Base-by-base conservation (phyloP, 331 rosid genomes). In the Quercus phellos region DNA sequence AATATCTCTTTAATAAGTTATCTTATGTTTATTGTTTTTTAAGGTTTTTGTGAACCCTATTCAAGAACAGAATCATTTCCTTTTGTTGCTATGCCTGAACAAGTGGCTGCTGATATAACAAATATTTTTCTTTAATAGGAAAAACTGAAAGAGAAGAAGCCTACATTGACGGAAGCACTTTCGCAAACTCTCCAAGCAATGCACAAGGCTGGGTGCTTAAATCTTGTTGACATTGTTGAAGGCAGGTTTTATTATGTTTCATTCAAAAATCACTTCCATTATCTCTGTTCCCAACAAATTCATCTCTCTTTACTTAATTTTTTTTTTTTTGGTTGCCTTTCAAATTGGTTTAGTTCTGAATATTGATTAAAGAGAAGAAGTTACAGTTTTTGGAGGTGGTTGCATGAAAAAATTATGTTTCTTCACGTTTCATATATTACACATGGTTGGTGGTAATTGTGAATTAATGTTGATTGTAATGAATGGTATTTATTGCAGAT, bases 91-190 rank as follows among this genome's bases (percentile, higher is more conserved):
- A 63, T 63, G 43, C 21, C 19, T 29, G 43, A 29, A 63, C 7
- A 29, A 63, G 69, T 63, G 68, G 69, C 35, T 78, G 56, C 16
- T 56, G 56, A 53, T 21, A 43, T 84, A 71, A 80, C 58, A 11
- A 51, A 72, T 64, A 8, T 71, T 76, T n/a, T 75, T 78, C 59
- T 76, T 82, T 30, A 43, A 63, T 77, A 95, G 99, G 99, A 95
- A 90, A 95, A 95, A 90, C 72, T 95, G 87, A 95, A 95, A 85
- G 99, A 95, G 87, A 95, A 95, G 81, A 95, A 95, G 77, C 99
- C 99, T 71, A 68, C 97, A 34, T 34, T 80, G 88, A 19, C 75
- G 0, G 99, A 95, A 80, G 80, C 98, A 38, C 86, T 95, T 73
- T 78, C 80, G 18, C 99, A 90, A 80, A 93, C 98, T 80, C 99